A percentile compares a stretch with the other conserved stretches of the same genome.
phyloP scores from a whole-genome alignment of 75 land plant genomes.

The Chamaecyparis obtusa region DNA sequence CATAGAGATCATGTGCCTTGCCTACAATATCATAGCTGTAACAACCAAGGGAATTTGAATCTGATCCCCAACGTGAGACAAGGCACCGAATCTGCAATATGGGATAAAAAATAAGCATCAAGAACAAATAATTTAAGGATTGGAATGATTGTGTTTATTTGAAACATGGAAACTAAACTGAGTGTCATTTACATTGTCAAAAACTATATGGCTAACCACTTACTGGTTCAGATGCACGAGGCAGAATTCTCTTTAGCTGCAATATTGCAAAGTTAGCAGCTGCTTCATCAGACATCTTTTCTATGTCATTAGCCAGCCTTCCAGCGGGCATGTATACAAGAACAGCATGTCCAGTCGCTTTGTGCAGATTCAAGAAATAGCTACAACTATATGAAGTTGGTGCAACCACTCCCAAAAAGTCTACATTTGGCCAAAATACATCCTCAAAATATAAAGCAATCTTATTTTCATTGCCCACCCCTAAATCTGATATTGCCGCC shows the following conservation, averaged over 20 bases:
- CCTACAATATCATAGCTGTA: slow-evolving; percentile 52
- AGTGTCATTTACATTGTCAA: background rate
- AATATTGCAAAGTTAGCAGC: slow-evolving; percentile 38
- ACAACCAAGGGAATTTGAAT: slow-evolving; percentile 41
- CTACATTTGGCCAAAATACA: slow-evolving; percentile 61
- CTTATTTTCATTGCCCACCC: slow-evolving; percentile 58
- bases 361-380: slow-evolving; percentile 59
- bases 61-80: slow-evolving; percentile 52
- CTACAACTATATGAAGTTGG: slow-evolving; percentile 58
- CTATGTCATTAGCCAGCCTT: slow-evolving; percentile 51
- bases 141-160: background rate
- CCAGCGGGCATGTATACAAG: slow-evolving; percentile 65
- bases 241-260: slow-evolving; percentile 48
- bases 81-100: slow-evolving; percentile 32
- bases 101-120: background rate
- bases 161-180: background rate
- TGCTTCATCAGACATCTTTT: slow-evolving; percentile 44
- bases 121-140: background rate
- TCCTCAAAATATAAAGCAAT: slow-evolving; percentile 50
- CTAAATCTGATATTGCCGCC: slow-evolving; percentile 45
- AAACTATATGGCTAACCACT: slow-evolving; percentile 11
- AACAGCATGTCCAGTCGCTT: slow-evolving; percentile 58
- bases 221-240: slow-evolving; percentile 45
- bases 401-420: slow-evolving; percentile 56
- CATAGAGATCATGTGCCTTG: slow-evolving; percentile 48